Evolutionary conservation across 2,329 filamentous ascomycete species (phyloP).

Genomic region (Sclerotinia nivalis): DNA sequence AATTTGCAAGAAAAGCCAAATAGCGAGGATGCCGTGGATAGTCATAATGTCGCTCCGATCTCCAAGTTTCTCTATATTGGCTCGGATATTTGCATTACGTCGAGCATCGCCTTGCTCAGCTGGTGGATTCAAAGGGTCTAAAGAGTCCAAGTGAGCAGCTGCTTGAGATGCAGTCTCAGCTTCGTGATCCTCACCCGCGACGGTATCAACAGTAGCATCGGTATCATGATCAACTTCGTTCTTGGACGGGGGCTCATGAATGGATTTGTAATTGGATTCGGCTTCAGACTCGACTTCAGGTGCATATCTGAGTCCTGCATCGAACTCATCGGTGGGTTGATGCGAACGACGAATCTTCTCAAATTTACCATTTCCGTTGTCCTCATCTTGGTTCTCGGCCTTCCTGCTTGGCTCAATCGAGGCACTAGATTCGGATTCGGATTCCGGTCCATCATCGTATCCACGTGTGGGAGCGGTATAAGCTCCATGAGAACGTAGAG

Average conservation of each 20-base stretch:
- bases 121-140: background rate
- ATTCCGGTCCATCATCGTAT: background rate
- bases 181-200: background rate
- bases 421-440: background rate
- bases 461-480: background rate
- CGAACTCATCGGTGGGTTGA: background rate
- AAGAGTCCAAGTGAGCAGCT: background rate
- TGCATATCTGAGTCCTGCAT: background rate
- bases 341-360: background rate
- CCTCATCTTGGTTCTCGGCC: background rate
- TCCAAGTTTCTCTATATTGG: background rate
- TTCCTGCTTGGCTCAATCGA: background rate
- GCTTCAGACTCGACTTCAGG: background rate
- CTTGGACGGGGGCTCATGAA: background rate
- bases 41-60: background rate
- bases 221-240: background rate
- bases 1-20: background rate
- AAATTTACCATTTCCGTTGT: background rate
- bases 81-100: background rate
- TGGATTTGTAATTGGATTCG: background rate
- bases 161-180: background rate
- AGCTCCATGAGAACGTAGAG: no score
- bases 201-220: accelerated
- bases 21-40: background rate
- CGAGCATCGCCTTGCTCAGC: background rate